phyloP scores from a whole-genome alignment of 2,329 filamentous ascomycete species.

The Davidsoniella australis region DNA sequence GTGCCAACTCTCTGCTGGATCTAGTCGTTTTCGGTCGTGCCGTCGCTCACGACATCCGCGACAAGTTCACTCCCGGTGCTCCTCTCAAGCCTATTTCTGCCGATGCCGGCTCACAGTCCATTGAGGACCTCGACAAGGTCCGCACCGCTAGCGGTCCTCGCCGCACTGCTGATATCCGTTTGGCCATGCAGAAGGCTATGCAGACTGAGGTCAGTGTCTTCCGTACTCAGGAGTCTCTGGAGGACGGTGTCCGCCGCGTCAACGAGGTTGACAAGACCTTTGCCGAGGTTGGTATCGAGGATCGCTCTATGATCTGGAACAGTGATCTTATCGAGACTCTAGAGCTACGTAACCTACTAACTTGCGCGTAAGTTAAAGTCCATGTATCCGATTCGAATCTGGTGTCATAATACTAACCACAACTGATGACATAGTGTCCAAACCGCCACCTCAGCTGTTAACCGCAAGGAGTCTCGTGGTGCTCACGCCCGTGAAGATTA shows the following conservation, averaged over 20 bases:
- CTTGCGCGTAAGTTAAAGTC: slow-evolving; percentile 62
- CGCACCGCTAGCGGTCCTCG: slow-evolving; percentile 72
- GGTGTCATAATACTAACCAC: slow-evolving; percentile 11
- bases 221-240: slow-evolving; percentile 82
- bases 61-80: slow-evolving; percentile 74
- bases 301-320: slow-evolving; percentile 99
- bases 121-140: slow-evolving; percentile 69
- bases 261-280: slow-evolving; percentile 66
- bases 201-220: slow-evolving; percentile 94
- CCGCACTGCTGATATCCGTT: slow-evolving; percentile 74
- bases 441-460: slow-evolving; percentile 78
- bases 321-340: slow-evolving; percentile 91
- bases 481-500: slow-evolving; percentile 94
- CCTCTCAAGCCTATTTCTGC: slow-evolving; percentile 64
- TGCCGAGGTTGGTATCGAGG: slow-evolving; percentile 79
- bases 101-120: slow-evolving; percentile 77
- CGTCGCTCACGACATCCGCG: slow-evolving; percentile 90
- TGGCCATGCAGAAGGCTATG: slow-evolving; percentile 96
- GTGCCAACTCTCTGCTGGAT: slow-evolving; percentile 95
- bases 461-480: slow-evolving; percentile 92
- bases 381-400: not conserved
- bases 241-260: slow-evolving; percentile 84
- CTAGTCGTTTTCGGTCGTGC: slow-evolving; percentile 95
- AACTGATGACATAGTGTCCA: slow-evolving; percentile 42
- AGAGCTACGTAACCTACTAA: slow-evolving; percentile 85